Evolutionary conservation across 352 stramenopile species (phyloP).

Genomic region (Phytophthora pinifolia): DNA sequence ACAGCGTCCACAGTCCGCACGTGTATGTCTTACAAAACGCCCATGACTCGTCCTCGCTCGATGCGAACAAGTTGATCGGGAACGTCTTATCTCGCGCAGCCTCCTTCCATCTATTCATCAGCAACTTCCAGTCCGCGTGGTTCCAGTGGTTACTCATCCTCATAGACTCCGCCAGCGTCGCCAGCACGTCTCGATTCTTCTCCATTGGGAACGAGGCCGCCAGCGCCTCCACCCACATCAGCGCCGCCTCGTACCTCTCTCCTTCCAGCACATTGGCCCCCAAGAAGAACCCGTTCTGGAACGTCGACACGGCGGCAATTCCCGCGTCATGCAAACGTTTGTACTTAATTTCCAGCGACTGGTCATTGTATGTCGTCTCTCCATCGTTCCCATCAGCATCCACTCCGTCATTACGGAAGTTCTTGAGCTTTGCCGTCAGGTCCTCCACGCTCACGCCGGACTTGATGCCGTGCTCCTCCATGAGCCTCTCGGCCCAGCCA

Average conservation of each 20-base stretch:
- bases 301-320: conserved; percentile 59
- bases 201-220: conserved; percentile 63
- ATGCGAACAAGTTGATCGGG: conserved; percentile 60
- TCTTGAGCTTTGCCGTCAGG: conserved; percentile 44
- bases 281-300: conserved; percentile 79
- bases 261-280: conserved; percentile 59
- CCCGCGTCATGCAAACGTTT: conserved; percentile 68
- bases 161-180: conserved; percentile 38
- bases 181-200: conserved; percentile 58
- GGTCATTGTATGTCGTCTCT: conserved; percentile 33
- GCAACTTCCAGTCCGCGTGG: conserved; percentile 51
- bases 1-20: conserved; percentile 80
- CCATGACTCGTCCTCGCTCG: conserved; percentile 50
- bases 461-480: conserved; percentile 53
- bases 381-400: conserved; percentile 19
- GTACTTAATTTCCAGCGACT: conserved; percentile 65
- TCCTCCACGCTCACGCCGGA: conserved; percentile 53
- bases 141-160: conserved; percentile 50
- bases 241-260: conserved; percentile 58
- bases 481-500: conserved; percentile 59
- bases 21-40: conserved; percentile 75
- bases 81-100: conserved; percentile 47
- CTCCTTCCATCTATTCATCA: conserved; percentile 69
- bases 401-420: conserved; percentile 44
- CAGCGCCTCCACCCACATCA: conserved; percentile 68